Percentiles rank a stretch among this genome's conserved stretches.
Conservation (phyloP, 2,329 filamentous ascomycete genomes). For the Parascedosporium putredinis region DNA sequence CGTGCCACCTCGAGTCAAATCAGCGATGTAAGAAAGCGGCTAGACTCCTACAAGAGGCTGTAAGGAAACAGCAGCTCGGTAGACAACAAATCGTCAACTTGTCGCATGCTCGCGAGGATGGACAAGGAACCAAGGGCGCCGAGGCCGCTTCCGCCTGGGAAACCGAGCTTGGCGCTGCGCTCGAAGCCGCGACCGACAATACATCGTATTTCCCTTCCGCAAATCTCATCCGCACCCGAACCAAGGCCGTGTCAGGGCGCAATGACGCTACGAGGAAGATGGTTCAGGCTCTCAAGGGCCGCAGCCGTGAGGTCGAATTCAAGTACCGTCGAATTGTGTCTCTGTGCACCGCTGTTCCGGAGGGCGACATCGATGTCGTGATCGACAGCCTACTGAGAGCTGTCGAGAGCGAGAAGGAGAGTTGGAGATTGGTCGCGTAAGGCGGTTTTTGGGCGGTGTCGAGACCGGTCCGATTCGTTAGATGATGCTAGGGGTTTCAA, state of each 20-base stretch:
- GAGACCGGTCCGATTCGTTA: constrained; percentile 46
- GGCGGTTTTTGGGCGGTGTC: constrained; percentile 70
- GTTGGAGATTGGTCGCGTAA: constrained; percentile 64
- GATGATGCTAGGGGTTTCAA: not conserved
- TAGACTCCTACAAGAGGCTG: constrained; percentile 62
- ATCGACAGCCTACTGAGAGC: constrained; percentile 73
- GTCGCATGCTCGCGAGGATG: constrained; percentile 59
- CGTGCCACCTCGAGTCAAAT: constrained; percentile 71
- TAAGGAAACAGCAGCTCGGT: constrained; percentile 54
- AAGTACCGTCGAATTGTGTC: constrained; percentile 84
- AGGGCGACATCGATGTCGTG: constrained; percentile 68
- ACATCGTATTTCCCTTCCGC: constrained; percentile 45
- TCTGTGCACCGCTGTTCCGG: constrained; percentile 71
- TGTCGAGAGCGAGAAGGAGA: constrained; percentile 76
- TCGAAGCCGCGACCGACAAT: constrained; percentile 27
- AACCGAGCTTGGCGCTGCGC: constrained; percentile 38
- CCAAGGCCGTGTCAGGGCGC: constrained; percentile 60
- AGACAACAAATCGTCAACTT: constrained; percentile 70
- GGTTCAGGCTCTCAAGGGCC: constrained; percentile 61
- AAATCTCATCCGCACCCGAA: constrained; percentile 52
- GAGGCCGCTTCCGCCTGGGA: constrained; percentile 43
- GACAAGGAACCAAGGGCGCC: constrained; percentile 40
- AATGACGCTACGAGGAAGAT: constrained; percentile 58
- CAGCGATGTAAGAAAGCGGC: constrained; percentile 61
- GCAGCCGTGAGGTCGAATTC: constrained; percentile 73